Conservation (phyloP, 352 stramenopile species). For the Pythium rhizo-oryzae region DNA sequence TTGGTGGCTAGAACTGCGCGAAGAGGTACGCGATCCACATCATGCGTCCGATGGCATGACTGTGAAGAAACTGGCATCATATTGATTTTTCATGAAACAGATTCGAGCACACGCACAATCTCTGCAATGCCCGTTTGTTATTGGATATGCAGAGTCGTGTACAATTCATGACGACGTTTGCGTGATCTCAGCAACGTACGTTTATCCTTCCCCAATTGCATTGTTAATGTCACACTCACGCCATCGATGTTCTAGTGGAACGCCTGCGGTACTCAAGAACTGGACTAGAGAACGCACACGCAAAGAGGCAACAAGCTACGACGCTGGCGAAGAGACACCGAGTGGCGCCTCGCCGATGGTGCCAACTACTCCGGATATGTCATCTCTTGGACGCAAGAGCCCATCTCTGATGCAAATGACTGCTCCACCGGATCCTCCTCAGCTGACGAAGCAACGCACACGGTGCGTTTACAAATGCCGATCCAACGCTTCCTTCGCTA, state of each 20-base stretch:
- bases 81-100: slow-evolving; percentile 27
- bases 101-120: slow-evolving; percentile 96
- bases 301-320: slow-evolving; percentile 48
- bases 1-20: slow-evolving; percentile 98
- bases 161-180: slow-evolving; percentile 98
- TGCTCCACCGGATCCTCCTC: slow-evolving; percentile 26
- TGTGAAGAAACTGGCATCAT: neutral
- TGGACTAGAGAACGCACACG: slow-evolving; percentile 41
- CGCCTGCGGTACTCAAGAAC: slow-evolving; percentile 80
- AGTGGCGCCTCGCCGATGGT: slow-evolving; percentile 39
- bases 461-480: neutral
- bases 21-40: slow-evolving; percentile 74
- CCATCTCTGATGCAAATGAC: slow-evolving; percentile 42
- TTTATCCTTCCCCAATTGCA: neutral
- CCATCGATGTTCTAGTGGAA: slow-evolving; percentile 46
- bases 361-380: slow-evolving; percentile 37
- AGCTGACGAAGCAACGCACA: slow-evolving; percentile 18
- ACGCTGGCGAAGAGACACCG: slow-evolving; percentile 41
- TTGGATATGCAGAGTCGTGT: slow-evolving; percentile 96
- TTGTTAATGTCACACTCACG: neutral
- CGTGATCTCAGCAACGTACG: slow-evolving; percentile 95
- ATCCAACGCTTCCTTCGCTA: neutral
- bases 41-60: no score
- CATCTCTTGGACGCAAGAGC: slow-evolving; percentile 45
- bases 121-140: slow-evolving; percentile 95